Evolutionary conservation across 2,329 filamentous ascomycete species (phyloP).

Genomic region (Monilinia laxa): DNA sequence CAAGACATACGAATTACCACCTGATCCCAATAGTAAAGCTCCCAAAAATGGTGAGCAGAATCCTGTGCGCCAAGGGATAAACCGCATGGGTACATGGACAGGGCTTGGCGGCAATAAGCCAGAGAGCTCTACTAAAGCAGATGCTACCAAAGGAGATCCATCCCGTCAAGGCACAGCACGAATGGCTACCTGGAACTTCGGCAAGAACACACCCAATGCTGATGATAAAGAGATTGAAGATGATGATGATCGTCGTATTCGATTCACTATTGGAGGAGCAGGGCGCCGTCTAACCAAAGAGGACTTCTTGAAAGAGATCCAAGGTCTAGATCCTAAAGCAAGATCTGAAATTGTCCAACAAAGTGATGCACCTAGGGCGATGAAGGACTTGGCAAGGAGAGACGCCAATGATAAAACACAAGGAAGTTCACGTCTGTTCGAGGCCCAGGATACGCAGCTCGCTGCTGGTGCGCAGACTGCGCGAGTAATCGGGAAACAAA

Average conservation of each 20-base stretch:
- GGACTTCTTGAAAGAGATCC: constrained; percentile 74
- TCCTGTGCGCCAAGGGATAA: constrained; percentile 34
- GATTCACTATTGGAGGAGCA: constrained; percentile 74
- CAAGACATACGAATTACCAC: constrained; percentile 75
- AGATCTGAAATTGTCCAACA: constrained; percentile 38
- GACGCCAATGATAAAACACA: constrained; percentile 34
- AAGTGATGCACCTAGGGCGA: constrained; percentile 34
- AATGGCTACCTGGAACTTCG: constrained; percentile 38
- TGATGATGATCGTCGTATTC: constrained; percentile 68
- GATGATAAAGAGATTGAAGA: constrained; percentile 46
- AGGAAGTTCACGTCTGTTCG: constrained; percentile 33
- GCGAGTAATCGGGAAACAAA: constrained; percentile 28
- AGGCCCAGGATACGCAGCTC: constrained; percentile 42
- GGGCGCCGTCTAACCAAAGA: constrained; percentile 75
- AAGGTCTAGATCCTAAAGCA: constrained; percentile 67
- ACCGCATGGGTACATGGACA: constrained; percentile 36
- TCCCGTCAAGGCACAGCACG: constrained; percentile 35
- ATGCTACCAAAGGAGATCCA: constrained; percentile 8
- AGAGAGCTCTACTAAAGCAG: constrained; percentile 14
- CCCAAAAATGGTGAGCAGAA: constrained; percentile 26
- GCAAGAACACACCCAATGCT: constrained; percentile 24
- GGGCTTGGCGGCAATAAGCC: constrained; percentile 29
- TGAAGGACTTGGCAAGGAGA: constrained; percentile 38
- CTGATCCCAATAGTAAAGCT: constrained; percentile 35
- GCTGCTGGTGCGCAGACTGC: constrained; percentile 25